phyloP scores from a whole-genome alignment of 2,329 filamentous ascomycete species.

The Dactylellina parvicollis region DNA sequence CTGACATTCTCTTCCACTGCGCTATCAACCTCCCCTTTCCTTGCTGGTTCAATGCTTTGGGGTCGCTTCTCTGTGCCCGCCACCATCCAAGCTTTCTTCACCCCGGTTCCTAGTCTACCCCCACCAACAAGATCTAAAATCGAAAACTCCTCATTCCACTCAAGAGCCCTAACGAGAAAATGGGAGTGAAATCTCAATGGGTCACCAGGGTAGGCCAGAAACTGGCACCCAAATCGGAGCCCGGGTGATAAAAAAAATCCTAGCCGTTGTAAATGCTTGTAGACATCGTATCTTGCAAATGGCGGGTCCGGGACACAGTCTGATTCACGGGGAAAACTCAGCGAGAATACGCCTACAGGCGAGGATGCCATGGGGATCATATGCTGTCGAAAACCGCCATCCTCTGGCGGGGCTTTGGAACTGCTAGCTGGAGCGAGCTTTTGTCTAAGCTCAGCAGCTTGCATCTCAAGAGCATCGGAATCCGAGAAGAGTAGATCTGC shows the following conservation, averaged over 20 bases:
- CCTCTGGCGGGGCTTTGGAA: conserved; percentile 60
- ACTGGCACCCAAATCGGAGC: conserved; percentile 91
- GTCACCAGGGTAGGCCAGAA: conserved; percentile 94
- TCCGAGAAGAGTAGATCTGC: conserved; percentile 12
- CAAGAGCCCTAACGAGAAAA: conserved; percentile 83
- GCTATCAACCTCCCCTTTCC: conserved; percentile 30
- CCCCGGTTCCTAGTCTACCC: conserved; percentile 87
- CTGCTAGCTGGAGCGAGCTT: conserved; percentile 56
- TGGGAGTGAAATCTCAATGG: conserved; percentile 95
- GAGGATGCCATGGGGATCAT: conserved; percentile 60
- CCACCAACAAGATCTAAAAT: conserved; percentile 86
- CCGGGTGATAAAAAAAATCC: conserved; percentile 92
- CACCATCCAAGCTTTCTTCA: conserved; percentile 94
- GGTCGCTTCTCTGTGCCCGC: conserved; percentile 70
- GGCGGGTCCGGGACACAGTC: conserved; percentile 59
- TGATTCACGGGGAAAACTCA: conserved; percentile 58
- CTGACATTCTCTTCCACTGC: conserved; percentile 66
- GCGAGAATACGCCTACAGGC: conserved; percentile 63
- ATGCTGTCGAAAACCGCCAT: conserved; percentile 64
- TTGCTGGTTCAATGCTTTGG: background rate
- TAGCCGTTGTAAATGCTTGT: conserved; percentile 78
- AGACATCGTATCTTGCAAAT: conserved; percentile 73
- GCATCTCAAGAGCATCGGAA: conserved; percentile 11
- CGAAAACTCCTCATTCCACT: conserved; percentile 87
- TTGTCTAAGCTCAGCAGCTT: conserved; percentile 51